Evolutionary conservation across 2,329 filamentous ascomycete genomes (phyloP), one percentile per base, ranked within the genome.

Genomic region (Helotiales sp.): DNA sequence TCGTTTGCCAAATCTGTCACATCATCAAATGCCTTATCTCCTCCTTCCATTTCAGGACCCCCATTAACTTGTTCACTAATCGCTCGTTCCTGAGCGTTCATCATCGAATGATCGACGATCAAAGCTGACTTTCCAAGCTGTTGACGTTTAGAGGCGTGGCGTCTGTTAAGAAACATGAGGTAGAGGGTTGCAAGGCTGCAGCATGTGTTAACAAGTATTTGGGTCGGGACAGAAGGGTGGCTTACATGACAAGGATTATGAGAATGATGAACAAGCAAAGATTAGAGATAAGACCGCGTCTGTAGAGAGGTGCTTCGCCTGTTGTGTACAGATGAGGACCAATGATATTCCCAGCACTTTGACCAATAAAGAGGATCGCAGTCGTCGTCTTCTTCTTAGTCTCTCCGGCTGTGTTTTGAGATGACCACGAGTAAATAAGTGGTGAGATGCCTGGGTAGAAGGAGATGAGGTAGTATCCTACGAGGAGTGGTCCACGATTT

Each of bases 331-430:
- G 74, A 47, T 85, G 79, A 0, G 86, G 86, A 0, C 86, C 86
- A 22, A 88, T 74, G 33, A 89, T 83, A 63, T 90, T 89, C 5
- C 86, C 87, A 1, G 80, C 81, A 52, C 81, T 87, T 58, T 85
- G 81, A 4, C 85, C 84, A 47, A 89, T 79, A 65, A 89, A 86
- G 1, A 89, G 75, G 6, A 87, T 76, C 12, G 80, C 85, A 0
- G 85, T 88, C 0, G 82, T 86, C 9, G 82, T 80, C 66, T 88
- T 89, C 61, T 84, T 83, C 72, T 90, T 90, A 0, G 86, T 89
- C 66, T 89, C 85, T 1, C 87, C 86, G 0, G 82, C 86, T 0
- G 86, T 86, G 62, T 87, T 87, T 59, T 84, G 81, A 1, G 81
- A 76, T 1, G 81, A 82, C 82, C 82, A 86, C 0, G 81, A 81